Evolutionary conservation across 2,329 filamentous ascomycete species (phyloP).

Genomic region (Trichophyton benhamiae): DNA sequence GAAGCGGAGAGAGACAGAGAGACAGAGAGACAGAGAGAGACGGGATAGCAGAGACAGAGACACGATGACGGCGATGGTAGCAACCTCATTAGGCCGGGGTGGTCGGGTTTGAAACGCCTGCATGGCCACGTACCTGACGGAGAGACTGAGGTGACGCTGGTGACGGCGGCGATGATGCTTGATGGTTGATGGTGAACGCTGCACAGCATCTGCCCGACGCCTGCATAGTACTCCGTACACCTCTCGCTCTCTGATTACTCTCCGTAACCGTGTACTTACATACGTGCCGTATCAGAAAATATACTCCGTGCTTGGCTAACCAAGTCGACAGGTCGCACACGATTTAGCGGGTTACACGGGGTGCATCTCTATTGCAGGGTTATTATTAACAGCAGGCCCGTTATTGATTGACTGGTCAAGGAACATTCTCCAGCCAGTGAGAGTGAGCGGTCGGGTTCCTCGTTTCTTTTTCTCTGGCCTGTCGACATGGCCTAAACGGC

Average conservation of each 20-base stretch:
- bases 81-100: not conserved
- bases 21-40: not conserved
- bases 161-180: not conserved
- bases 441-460: not conserved
- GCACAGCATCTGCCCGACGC: conserved; percentile 3
- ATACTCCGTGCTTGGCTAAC: not conserved
- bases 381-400: not conserved
- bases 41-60: not conserved
- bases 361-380: not conserved
- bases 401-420: not conserved
- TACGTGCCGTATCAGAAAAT: not conserved
- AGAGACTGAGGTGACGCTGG: not conserved
- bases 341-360: not conserved
- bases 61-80: not conserved
- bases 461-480: not conserved
- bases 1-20: not conserved
- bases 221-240: not conserved
- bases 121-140: not conserved
- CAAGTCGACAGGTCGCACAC: not conserved
- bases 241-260: not conserved
- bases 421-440: not conserved
- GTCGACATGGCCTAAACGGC: not conserved
- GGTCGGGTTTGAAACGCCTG: not conserved
- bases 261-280: too few species aligned
- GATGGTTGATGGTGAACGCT: not conserved